phyloP scores from a whole-genome alignment of 2,329 filamentous ascomycete genomes.

The Clarireedia hainanense region DNA sequence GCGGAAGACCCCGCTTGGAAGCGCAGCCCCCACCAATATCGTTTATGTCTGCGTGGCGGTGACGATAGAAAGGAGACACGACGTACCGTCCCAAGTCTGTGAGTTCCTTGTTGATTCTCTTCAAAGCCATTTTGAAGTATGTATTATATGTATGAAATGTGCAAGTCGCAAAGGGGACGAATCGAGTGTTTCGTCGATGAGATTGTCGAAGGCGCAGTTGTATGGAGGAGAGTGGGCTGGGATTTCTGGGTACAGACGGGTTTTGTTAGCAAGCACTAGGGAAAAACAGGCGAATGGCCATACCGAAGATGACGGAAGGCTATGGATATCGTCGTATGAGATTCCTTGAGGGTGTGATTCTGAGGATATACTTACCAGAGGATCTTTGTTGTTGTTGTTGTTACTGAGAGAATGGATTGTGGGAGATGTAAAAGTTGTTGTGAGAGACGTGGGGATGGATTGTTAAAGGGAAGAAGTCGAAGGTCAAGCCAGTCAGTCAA shows the following conservation, averaged over 20 bases:
- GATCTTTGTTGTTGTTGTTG: slow-evolving; percentile 1
- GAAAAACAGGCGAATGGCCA: slow-evolving; percentile 18
- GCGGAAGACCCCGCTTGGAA: slow-evolving; percentile 27
- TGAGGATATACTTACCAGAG: slow-evolving; percentile 8
- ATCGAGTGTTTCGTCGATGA: slow-evolving; percentile 13
- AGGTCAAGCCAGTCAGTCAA: not conserved
- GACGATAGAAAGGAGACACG: slow-evolving; percentile 11
- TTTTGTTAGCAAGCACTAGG: slow-evolving; percentile 21
- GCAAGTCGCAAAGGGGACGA: slow-evolving; percentile 5
- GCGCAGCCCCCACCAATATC: slow-evolving; percentile 24
- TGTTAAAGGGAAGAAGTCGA: not conserved
- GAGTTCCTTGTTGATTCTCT: slow-evolving; percentile 93
- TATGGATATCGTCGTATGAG: slow-evolving; percentile 12
- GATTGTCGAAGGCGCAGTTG: slow-evolving; percentile 21
- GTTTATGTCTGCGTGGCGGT: slow-evolving; percentile 12
- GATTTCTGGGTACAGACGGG: slow-evolving; percentile 6
- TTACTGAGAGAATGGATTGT: not conserved
- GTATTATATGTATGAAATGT: slow-evolving; percentile 19
- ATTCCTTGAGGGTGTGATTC: not conserved
- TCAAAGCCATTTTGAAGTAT: slow-evolving; percentile 62
- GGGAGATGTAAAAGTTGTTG: not conserved
- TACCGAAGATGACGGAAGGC: slow-evolving; percentile 17
- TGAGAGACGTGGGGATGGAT: not conserved
- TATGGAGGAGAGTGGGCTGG: slow-evolving; percentile 14
- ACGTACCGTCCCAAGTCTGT: slow-evolving; percentile 81